Base-by-base conservation (phyloP, 1,139 yeast species). In the Suhomyces coccinellae region DNA sequence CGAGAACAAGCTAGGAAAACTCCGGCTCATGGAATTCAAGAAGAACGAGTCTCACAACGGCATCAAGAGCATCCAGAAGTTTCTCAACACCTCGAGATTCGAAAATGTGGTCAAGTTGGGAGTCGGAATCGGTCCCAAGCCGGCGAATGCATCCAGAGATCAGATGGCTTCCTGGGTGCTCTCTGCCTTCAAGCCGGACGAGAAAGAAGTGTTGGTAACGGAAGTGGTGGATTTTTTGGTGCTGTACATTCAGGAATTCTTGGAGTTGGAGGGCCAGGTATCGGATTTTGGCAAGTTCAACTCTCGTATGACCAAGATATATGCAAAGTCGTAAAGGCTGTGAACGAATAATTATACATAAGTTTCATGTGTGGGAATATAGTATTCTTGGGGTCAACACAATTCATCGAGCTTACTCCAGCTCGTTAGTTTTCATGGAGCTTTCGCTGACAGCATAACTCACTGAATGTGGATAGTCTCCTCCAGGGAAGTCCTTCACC, bases 81-180 rank as follows among this genome's bases (percentile, higher is more conserved):
- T 27, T 20, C 17, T 44, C 12, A 32, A 12, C 7, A 20, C 36
- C 6, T 38, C 43, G 16, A 30, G 36, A 3, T 36, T 38, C 35
- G 46, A 42, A 9, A 47, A 47, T 17, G 58, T 62, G 3, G 64
- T 50, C 45, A 71, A 71, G 50, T 54, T 73, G 26, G 77, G 75
- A 0, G 53, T 73, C 6, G 78, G 78, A 0, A 70, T 73, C 26
- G 79, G 79, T 0, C 79, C 79, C 4, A 73, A 73, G 50, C 79
- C 78, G 1, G 45, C 48, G 6, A 62, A 54, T 47, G 69, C 75
- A 1, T 53, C 65, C 13, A 59, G 55, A 36, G 72, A 63, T 42
- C 60, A 65, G 3, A 71, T 73, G 71, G 67, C 69, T 3, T 45
- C 58, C 12, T 73, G 78, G 78, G 77, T 73, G 11, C 59, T 73